Evolutionary conservation across 2,329 filamentous ascomycete genomes (phyloP).

Genomic region (Purpureocillium takamizusanense): DNA sequence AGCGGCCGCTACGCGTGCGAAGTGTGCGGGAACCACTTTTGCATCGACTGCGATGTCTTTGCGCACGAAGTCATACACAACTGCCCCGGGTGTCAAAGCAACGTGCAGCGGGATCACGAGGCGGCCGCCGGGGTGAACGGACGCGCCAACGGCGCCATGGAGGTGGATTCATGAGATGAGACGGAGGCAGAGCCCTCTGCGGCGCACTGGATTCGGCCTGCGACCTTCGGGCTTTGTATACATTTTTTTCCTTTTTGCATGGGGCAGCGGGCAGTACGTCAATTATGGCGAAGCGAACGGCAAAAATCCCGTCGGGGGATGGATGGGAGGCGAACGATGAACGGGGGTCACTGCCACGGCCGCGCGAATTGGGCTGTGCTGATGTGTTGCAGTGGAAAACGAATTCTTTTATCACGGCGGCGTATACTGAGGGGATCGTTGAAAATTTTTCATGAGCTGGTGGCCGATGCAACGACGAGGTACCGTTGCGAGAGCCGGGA

Average conservation of each 20-base stretch:
- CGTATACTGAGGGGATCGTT: neutral
- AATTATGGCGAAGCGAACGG: no score
- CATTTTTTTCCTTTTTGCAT: no score
- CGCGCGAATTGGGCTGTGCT: no score
- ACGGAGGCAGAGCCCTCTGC: no score
- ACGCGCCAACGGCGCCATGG: conserved; percentile 33
- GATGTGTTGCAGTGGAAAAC: no score
- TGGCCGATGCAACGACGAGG: neutral
- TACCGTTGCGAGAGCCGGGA: neutral
- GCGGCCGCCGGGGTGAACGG: conserved; percentile 21
- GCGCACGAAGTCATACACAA: conserved; percentile 92
- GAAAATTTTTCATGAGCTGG: no score
- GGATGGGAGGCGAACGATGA: no score
- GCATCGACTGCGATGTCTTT: conserved; percentile 95
- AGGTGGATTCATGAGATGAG: conserved; percentile 19
- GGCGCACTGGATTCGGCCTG: no score
- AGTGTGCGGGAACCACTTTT: conserved; percentile 85
- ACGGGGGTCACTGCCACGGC: no score
- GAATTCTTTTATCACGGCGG: neutral
- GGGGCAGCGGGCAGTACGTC: no score
- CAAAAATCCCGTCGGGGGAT: no score
- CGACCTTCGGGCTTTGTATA: no score
- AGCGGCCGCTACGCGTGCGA: conserved; percentile 83
- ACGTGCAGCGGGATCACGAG: conserved; percentile 12
- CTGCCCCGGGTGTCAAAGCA: conserved; percentile 77